Percentiles rank a stretch among this genome's conserved stretches.
phyloP scores from a whole-genome alignment of 1,284 basidiomycete species.

The Coniferiporia sulphurascens region DNA sequence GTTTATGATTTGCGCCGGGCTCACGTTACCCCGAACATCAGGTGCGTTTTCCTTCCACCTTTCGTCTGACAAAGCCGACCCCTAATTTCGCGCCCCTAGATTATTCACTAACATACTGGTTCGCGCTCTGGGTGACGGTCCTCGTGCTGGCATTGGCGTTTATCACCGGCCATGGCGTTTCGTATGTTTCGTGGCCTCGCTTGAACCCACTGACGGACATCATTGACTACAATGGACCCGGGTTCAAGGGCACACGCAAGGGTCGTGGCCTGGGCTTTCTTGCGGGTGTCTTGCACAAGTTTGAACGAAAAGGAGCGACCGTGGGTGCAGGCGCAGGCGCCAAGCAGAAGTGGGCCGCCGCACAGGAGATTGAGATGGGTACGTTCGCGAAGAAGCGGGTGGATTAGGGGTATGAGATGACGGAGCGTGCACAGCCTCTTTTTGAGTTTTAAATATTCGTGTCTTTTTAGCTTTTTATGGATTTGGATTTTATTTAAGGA shows the following conservation, averaged over 20 bases:
- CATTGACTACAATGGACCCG: slow-evolving; percentile 84
- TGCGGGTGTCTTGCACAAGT: slow-evolving; percentile 21
- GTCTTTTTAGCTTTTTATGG: no score
- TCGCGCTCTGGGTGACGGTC: slow-evolving; percentile 72
- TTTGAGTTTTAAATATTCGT: no score
- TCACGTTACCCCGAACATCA: slow-evolving; percentile 79
- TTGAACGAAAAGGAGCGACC: no score
- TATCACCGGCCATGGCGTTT: slow-evolving; percentile 75
- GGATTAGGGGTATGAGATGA: no score
- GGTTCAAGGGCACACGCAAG: slow-evolving; percentile 71
- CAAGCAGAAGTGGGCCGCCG: slow-evolving; percentile 33
- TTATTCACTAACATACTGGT: slow-evolving; percentile 78
- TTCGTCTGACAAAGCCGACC: slow-evolving; percentile 8
- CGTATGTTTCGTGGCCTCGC: slow-evolving; percentile 94
- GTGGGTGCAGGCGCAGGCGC: slow-evolving; percentile 27
- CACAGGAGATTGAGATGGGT: slow-evolving; percentile 53
- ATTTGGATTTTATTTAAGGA: no score
- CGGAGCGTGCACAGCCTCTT: no score
- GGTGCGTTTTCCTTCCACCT: slow-evolving; percentile 45
- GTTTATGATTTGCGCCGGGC: slow-evolving; percentile 82
- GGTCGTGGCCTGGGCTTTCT: slow-evolving; percentile 65
- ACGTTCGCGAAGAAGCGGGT: slow-evolving; percentile 52
- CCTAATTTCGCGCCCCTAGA: no score
- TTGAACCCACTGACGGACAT: slow-evolving; percentile 81
- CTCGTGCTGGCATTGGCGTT: slow-evolving; percentile 57